Conservation (phyloP, 805 yeast genomes). For the Nakazawaea molendinolei region DNA sequence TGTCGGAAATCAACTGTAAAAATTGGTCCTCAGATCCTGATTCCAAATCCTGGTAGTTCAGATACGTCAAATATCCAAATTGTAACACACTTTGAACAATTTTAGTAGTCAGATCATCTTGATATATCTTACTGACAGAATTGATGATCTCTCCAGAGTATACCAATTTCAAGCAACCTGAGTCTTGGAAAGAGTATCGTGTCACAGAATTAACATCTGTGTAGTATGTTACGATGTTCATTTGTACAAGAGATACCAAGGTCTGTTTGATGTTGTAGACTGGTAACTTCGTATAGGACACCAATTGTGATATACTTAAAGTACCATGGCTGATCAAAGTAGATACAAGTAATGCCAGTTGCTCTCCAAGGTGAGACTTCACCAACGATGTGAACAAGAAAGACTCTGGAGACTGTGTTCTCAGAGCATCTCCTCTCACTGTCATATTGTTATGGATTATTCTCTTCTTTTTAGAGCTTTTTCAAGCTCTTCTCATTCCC, state of each 20-base stretch:
- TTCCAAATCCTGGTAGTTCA: constrained; percentile 42
- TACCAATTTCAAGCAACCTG: constrained; percentile 55
- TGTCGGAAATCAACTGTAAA: constrained; percentile 38
- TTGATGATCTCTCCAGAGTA: constrained; percentile 74
- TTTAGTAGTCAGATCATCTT: constrained; percentile 40
- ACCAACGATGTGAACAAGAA: constrained; percentile 49
- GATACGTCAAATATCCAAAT: constrained; percentile 56
- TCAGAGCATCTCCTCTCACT: too few relatives aligned
- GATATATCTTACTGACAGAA: constrained; percentile 37
- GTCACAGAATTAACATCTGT: constrained; percentile 32
- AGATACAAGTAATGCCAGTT: constrained; percentile 59
- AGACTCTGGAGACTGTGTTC: constrained; percentile 55
- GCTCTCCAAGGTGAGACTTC: constrained; percentile 59
- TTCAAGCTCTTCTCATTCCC: too few relatives aligned
- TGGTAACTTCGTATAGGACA: constrained; percentile 39
- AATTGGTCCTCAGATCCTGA: constrained; percentile 23
- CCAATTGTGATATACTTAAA: constrained; percentile 48
- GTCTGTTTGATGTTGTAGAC: constrained; percentile 49
- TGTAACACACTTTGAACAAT: constrained; percentile 65
- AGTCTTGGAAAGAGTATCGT: constrained; percentile 55
- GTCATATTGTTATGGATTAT: too few relatives aligned
- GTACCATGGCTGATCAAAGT: constrained; percentile 64
- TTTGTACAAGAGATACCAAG: constrained; percentile 71
- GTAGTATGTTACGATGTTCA: constrained; percentile 69
- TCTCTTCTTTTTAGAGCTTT: too few relatives aligned